Evolutionary conservation across 768 basidiomycete species (phyloP), one percentile per base, ranked within the genome.

Genomic region (Porpolomopsis calyptriformis): DNA sequence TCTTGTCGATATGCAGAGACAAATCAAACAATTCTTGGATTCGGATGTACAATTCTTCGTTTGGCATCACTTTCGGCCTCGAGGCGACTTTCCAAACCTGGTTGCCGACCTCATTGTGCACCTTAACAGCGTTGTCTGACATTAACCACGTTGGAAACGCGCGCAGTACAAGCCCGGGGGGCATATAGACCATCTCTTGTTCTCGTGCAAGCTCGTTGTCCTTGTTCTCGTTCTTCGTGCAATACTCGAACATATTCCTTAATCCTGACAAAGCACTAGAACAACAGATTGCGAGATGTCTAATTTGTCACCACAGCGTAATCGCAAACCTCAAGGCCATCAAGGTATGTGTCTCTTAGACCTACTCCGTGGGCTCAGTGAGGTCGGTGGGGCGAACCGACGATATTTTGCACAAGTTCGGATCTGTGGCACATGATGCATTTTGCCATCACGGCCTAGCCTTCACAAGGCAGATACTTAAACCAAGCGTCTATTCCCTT

Each of bases 71-170:
- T 37, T 18, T 38, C 22, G 34, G 62, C 62, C 64, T 67, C 59
- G 63, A 65, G 65, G 64, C 64, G 56, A 56, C 57, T 66, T 74
- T 74, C 76, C 75, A 67, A 73, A 74, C 69, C 60, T 59, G 75
- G 73, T 53, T 69, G 66, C 67, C 68, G 65, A 72, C 74, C 74
- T 75, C 74, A 64, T 75, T 74, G 73, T 68, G 55, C 56, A 59
- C 60, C 55, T 59, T 60, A 62, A 60, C 67, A 61, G 60, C 62
- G 63, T 61, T 59, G 53, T 58, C 61, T 65, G 63, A 63, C 63
- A 61, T 63, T 64, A 58, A 64, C 68, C 78, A 80, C 79, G 79
- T 80, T 81, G 77, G 69, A 76, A 77, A 72, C 78, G 74, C 71
- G 76, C 49, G 40, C 31, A 47, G 23, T 37, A 45, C 27, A 8